These are phyloP conservation scores for Mrakiaceae sp. DNA, from an alignment of 1,284 basidiomycete species.

Conservation along the genomic window DNA sequence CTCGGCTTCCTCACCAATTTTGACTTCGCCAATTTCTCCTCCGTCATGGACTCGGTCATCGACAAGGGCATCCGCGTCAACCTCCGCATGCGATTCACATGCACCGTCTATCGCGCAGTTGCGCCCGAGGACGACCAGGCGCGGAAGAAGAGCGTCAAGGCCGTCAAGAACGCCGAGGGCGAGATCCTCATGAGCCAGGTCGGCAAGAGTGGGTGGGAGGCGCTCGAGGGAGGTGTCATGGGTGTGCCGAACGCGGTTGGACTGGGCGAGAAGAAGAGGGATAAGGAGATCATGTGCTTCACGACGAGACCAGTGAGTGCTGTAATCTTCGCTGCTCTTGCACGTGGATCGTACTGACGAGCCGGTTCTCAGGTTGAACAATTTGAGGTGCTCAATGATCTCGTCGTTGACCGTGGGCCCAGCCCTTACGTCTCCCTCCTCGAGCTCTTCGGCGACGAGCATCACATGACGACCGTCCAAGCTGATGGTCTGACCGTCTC, in stretches of 20 bases:
- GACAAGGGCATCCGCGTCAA: conserved; percentile 94
- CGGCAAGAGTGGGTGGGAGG: conserved; percentile 84
- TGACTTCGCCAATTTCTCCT: conserved; percentile 77
- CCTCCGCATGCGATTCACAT: conserved; percentile 97
- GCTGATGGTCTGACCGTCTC: conserved; percentile 94
- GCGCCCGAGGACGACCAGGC: conserved; percentile 46
- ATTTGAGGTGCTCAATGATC: conserved; percentile 95
- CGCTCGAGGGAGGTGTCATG: conserved; percentile 58
- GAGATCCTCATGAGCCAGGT: conserved; percentile 89
- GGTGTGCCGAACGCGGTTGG: background rate
- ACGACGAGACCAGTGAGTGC: conserved; percentile 56
- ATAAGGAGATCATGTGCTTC: conserved; percentile 97
- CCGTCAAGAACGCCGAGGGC: conserved; percentile 79
- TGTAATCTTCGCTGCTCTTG: background rate
- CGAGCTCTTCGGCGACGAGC: conserved; percentile 96
- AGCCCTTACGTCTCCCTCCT: conserved; percentile 94
- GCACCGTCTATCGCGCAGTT: conserved; percentile 89
- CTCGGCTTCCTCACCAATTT: conserved; percentile 98
- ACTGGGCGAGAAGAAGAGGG: conserved; percentile 43
- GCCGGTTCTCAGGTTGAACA: conserved; percentile 57
- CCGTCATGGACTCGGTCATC: conserved; percentile 79
- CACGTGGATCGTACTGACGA: background rate
- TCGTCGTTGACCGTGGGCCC: conserved; percentile 95
- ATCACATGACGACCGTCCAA: conserved; percentile 98
- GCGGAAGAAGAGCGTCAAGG: conserved; percentile 51